phyloP scores from a whole-genome alignment of 768 basidiomycete genomes.

The Crassisporium funariophilum region DNA sequence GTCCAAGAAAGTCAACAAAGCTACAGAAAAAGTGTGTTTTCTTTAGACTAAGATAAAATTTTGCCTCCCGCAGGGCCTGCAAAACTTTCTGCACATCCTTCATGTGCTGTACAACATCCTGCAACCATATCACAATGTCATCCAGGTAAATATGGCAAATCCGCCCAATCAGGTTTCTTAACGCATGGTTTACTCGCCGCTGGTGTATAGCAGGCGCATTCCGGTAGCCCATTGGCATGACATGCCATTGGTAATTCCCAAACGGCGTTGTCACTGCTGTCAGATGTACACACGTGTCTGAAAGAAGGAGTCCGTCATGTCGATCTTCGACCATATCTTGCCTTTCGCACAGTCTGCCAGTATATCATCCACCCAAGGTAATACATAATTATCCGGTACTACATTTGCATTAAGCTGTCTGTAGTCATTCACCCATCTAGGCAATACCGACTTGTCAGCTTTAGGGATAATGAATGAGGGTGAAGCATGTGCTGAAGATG shows the following conservation, averaged over 20 bases:
- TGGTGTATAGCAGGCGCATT: slow-evolving; percentile 34
- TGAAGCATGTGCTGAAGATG: slow-evolving; percentile 28
- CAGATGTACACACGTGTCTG: slow-evolving; percentile 25
- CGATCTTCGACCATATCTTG: slow-evolving; percentile 29
- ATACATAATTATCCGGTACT: slow-evolving; percentile 27
- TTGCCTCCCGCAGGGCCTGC: slow-evolving; percentile 4
- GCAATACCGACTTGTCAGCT: slow-evolving; percentile 24
- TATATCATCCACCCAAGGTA: slow-evolving; percentile 34
- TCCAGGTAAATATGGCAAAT: slow-evolving; percentile 30
- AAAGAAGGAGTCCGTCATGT: slow-evolving; percentile 27
- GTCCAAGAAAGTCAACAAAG: slow-evolving; percentile 23
- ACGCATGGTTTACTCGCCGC: slow-evolving; percentile 19
- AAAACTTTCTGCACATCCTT: slow-evolving; percentile 4
- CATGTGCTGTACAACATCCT: slow-evolving; percentile 13
- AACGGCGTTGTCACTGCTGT: slow-evolving; percentile 41
- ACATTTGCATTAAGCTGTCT: slow-evolving; percentile 32
- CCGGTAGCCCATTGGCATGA: slow-evolving; percentile 36
- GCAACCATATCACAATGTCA: slow-evolving; percentile 28
- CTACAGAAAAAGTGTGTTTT: slow-evolving; percentile 1
- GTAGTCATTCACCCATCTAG: slow-evolving; percentile 40
- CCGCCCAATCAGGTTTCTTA: slow-evolving; percentile 25
- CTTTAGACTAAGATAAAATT: slow-evolving; percentile 13
- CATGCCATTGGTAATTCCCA: slow-evolving; percentile 42
- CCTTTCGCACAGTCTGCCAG: slow-evolving; percentile 35
- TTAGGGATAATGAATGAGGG: slow-evolving; percentile 43